phyloP scores from a whole-genome alignment of 257 asterid species.

The Datura wrightii region DNA sequence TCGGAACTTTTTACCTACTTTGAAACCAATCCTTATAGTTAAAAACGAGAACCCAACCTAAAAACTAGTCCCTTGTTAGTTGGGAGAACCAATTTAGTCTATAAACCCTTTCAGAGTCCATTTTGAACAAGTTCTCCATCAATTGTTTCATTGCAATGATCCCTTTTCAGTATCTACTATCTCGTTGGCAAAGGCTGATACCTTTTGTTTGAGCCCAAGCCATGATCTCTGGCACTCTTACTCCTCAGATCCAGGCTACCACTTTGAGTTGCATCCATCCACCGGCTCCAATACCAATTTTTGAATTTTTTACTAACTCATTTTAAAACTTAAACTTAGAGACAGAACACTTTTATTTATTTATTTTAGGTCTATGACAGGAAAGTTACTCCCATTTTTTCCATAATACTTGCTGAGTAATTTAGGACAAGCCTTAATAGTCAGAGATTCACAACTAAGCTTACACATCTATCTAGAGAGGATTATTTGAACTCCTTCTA shows the following conservation, averaged over 20 bases:
- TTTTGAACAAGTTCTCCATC: background rate
- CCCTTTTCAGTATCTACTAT: background rate
- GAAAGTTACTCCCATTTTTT: background rate
- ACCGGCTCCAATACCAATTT: background rate
- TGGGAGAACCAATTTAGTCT: background rate
- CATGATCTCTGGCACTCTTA: background rate
- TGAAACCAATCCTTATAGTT: background rate
- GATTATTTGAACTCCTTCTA: slow-evolving; percentile 16
- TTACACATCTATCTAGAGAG: background rate
- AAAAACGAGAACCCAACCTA: background rate
- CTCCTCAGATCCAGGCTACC: background rate
- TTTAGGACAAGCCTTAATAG: background rate
- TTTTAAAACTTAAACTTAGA: background rate
- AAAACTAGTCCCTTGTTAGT: background rate
- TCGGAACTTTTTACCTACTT: background rate
- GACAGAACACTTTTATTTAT: background rate
- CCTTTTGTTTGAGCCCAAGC: background rate
- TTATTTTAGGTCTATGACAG: background rate
- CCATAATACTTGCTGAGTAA: background rate
- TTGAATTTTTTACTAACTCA: too few relatives aligned
- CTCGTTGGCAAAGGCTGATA: background rate
- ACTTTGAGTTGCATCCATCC: background rate
- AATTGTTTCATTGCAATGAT: background rate
- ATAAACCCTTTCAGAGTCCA: background rate
- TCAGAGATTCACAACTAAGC: background rate